Percentiles rank a stretch among this genome's conserved stretches.
phyloP scores from a whole-genome alignment of 1,284 basidiomycete species.

The Coniferiporia weirii region DNA sequence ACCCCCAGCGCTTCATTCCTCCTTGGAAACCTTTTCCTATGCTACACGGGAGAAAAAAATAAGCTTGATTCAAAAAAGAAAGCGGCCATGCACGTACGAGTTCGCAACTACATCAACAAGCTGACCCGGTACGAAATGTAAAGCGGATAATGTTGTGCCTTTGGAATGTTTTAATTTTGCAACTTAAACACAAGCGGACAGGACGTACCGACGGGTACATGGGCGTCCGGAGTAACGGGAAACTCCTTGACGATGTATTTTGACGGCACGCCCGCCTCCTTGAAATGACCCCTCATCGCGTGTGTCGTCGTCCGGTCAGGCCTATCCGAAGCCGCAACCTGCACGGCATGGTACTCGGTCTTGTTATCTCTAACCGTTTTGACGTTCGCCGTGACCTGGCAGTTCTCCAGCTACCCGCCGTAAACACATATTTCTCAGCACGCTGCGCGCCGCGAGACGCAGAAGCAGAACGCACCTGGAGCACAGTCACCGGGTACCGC shows the following conservation, averaged over 20 bases:
- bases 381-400: conserved; percentile 79
- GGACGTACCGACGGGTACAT: conserved; percentile 78
- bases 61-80: not conserved
- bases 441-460: conserved; percentile 1
- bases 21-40: conserved; percentile 98
- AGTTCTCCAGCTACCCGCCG: conserved; percentile 63
- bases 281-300: conserved; percentile 85
- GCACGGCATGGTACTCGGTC: conserved; percentile 79
- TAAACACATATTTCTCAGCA: not conserved
- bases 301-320: conserved; percentile 61
- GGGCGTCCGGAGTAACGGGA: conserved; percentile 81
- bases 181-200: conserved; percentile 5
- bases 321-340: conserved; percentile 76
- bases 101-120: conserved; percentile 92
- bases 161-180: conserved; percentile 6
- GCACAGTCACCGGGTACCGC: conserved; percentile 86
- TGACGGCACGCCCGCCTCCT: conserved; percentile 74
- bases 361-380: conserved; percentile 56
- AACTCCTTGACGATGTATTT: conserved; percentile 92
- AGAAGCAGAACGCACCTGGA: conserved; percentile 63
- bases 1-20: conserved; percentile 95
- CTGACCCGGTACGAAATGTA: conserved; percentile 98
- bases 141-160: conserved; percentile 87
- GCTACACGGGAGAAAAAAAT: conserved; percentile 37
- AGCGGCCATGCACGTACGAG: conserved; percentile 52